These are phyloP conservation scores for Colletotrichum brevisporum DNA, from an alignment of 2,329 filamentous ascomycete genomes.

Conservation along the genomic window DNA sequence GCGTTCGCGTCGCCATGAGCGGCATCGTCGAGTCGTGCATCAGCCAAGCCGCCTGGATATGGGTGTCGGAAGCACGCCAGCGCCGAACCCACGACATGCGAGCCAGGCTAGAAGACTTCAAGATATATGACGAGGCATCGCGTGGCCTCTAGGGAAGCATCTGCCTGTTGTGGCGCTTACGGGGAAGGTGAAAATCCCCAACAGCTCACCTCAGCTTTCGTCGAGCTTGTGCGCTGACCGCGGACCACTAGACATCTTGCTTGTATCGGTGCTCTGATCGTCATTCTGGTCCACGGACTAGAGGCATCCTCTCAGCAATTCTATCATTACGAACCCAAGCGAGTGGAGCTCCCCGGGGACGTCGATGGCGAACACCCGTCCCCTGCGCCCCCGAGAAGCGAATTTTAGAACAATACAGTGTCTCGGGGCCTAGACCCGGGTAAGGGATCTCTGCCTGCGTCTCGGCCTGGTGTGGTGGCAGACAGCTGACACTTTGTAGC, in stretches of 20 bases:
- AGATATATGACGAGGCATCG: slow-evolving; percentile 55
- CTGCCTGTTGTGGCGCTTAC: slow-evolving; percentile 52
- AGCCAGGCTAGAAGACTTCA: slow-evolving; percentile 55
- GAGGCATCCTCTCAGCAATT: slow-evolving; percentile 58
- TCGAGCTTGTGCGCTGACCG: neutral
- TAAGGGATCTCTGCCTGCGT: slow-evolving; percentile 12
- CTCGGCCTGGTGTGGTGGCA: neutral
- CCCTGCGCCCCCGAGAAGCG: slow-evolving; percentile 50
- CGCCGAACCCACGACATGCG: slow-evolving; percentile 46
- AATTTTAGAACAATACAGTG: slow-evolving; percentile 53
- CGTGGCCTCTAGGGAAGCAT: slow-evolving; percentile 53
- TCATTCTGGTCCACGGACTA: slow-evolving; percentile 53
- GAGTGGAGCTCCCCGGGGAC: slow-evolving; percentile 41
- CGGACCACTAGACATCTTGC: slow-evolving; percentile 49
- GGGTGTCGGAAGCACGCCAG: slow-evolving; percentile 54
- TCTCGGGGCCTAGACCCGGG: slow-evolving; percentile 40
- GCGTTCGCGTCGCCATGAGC: slow-evolving; percentile 53
- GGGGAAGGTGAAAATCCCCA: slow-evolving; percentile 48
- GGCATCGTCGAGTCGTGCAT: slow-evolving; percentile 53
- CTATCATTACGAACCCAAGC: slow-evolving; percentile 50
- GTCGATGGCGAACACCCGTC: slow-evolving; percentile 39
- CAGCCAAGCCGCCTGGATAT: slow-evolving; percentile 57
- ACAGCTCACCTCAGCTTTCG: too few relatives aligned
- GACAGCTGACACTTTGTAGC: slow-evolving; percentile 34
- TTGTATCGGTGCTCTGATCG: slow-evolving; percentile 54